Percentiles rank a stretch among this genome's conserved stretches.
phyloP scores from a whole-genome alignment of 73 alveolate species.

The Diophrys sp. region DNA sequence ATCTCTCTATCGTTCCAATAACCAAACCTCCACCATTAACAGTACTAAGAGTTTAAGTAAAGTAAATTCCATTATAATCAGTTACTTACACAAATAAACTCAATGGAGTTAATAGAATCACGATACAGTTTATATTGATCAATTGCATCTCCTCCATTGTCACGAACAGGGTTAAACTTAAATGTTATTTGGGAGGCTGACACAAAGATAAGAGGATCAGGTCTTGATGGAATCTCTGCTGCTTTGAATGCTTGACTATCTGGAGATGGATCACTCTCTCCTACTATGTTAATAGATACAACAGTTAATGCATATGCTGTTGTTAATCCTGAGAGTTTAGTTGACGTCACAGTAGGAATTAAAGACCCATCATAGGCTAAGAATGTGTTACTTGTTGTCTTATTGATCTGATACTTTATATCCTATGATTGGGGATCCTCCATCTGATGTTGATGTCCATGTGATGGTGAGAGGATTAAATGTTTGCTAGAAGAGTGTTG shows the following conservation, averaged over 20 bases:
- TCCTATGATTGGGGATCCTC: constrained; percentile 74
- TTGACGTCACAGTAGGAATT: too few relatives aligned
- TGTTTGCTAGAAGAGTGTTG: constrained; percentile 12
- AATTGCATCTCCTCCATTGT: constrained; percentile 50
- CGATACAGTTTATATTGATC: constrained; percentile 36
- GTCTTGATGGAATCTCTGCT: too few relatives aligned
- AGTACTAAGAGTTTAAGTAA: too few relatives aligned
- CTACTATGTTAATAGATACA: constrained; percentile 52
- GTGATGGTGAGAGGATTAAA: constrained; percentile 31
- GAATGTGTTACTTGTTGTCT: constrained; percentile 41
- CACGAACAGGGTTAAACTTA: constrained; percentile 21
- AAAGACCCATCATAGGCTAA: constrained; percentile 59
- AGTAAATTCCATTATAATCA: too few relatives aligned
- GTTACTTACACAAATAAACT: too few relatives aligned
- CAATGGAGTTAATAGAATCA: too few relatives aligned
- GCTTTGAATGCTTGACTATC: too few relatives aligned
- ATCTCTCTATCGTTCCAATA: constrained; percentile 39
- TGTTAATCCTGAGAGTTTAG: too few relatives aligned
- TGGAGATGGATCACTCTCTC: too few relatives aligned
- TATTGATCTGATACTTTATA: constrained; percentile 50
- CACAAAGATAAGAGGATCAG: too few relatives aligned
- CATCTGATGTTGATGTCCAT: constrained; percentile 42
- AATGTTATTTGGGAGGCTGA: constrained; percentile 24
- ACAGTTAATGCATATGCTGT: too few relatives aligned
- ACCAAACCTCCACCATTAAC: too few relatives aligned